These are phyloP conservation scores for Nakazawaea holstii DNA, from an alignment of 805 yeast species.

Conservation along the genomic window DNA sequence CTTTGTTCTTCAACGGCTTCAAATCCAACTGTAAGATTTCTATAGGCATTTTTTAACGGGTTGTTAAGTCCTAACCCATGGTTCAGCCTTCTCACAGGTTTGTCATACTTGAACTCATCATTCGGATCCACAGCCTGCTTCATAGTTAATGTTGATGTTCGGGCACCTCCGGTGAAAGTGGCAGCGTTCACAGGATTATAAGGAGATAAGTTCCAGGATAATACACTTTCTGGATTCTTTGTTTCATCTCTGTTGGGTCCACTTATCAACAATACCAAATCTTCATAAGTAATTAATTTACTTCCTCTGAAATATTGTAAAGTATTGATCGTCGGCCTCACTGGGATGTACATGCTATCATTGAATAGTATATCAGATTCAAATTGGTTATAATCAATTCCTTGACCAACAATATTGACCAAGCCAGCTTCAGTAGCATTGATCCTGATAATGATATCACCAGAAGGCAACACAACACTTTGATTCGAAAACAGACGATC, in stretches of 20 bases:
- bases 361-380: slow-evolving; percentile 61
- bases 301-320: slow-evolving; percentile 85
- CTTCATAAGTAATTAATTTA: slow-evolving; percentile 52
- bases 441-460: slow-evolving; percentile 52
- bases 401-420: slow-evolving; percentile 43
- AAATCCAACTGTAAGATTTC: slow-evolving; percentile 45
- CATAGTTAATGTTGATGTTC: slow-evolving; percentile 1
- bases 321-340: slow-evolving; percentile 74
- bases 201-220: slow-evolving; percentile 44
- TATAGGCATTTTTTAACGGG: slow-evolving; percentile 26
- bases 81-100: slow-evolving; percentile 34
- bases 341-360: slow-evolving; percentile 61
- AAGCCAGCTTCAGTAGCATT: slow-evolving; percentile 50
- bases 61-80: slow-evolving; percentile 1
- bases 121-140: background rate
- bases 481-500: slow-evolving; percentile 34
- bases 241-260: slow-evolving; percentile 69
- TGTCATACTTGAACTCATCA: slow-evolving; percentile 32
- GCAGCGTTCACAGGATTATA: slow-evolving; percentile 27
- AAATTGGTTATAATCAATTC: slow-evolving; percentile 21
- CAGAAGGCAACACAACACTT: slow-evolving; percentile 37
- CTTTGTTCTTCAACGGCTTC: slow-evolving; percentile 49
- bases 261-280: slow-evolving; percentile 60
- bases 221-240: slow-evolving; percentile 51
- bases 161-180: slow-evolving; percentile 1